Base-by-base conservation (phyloP, 768 basidiomycete species). In the Cyathus striatus region DNA sequence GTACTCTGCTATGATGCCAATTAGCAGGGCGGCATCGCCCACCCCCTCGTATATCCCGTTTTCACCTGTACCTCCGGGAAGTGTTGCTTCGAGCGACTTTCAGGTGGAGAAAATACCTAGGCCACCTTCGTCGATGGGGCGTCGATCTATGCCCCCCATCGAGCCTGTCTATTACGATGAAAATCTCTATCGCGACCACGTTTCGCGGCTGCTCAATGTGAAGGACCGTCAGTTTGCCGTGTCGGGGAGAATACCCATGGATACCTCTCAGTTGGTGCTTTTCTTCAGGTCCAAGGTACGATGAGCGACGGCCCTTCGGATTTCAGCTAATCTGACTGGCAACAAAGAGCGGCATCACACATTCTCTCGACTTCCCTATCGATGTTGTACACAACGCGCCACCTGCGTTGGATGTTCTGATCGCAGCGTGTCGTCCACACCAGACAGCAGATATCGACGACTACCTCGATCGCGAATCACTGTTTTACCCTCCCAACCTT, bases 351-450 rank as follows among this genome's bases (percentile, higher is more conserved):
- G 86, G 83, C 23, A 83, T 86, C 47, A 81, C 84, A 0, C 85
- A 90, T 56, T 83, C 86, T 6, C 72, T 90, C 17, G 85, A 89
- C 56, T 90, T 90, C 55, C 88, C 88, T 4, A 77, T 90, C 46
- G 83, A 90, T 52, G 73, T 86, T 35, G 81, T 82, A 49, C 79
- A 83, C 52, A 80, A 78, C 57, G 74, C 80, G 13, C 86, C 87
- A 13, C 86, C 86, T 1, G 79, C 88, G 13, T 73, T 90, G 44
- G 86, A 89, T 50, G 84, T 86, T 39, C 73, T 90, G 53, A 76
- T 90, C 49, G 80, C 79, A 3, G 75, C 86, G 14, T 90, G 85
- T 61, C 70, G 76, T 52, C 82, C 83, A 4, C 78, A 83, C 51
- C 75, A 77, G 42, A 73, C 72, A 1, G 67, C 75, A 16, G 75